Evolutionary conservation across 2,329 filamentous ascomycete species (phyloP).

Genomic region (Ophiostoma quercus): DNA sequence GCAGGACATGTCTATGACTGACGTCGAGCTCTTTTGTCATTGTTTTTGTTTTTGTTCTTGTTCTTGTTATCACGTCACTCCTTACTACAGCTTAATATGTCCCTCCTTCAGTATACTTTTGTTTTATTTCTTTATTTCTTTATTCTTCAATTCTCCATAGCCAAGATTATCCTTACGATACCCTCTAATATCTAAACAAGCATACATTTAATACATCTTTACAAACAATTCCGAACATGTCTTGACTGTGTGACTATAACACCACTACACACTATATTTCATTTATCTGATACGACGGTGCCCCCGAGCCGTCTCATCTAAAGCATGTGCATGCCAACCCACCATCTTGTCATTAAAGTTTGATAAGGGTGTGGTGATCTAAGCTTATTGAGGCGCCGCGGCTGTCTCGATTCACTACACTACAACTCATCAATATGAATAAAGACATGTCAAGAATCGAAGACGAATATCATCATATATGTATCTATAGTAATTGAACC

Average conservation of each 20-base stretch:
- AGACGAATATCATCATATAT: no score
- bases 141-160: background rate
- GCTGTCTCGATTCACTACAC: no score
- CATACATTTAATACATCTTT: background rate
- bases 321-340: no score
- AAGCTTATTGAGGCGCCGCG: no score
- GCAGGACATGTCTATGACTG: background rate
- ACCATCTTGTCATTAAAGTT: no score
- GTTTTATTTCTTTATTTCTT: background rate
- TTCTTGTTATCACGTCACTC: background rate
- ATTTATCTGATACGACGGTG: background rate
- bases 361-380: no score
- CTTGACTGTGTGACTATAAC: background rate
- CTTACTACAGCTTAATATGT: background rate
- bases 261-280: background rate
- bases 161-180: conserved; percentile 10
- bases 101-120: background rate
- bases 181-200: background rate
- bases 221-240: background rate
- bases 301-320: no score
- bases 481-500: background rate
- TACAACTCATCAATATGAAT: no score
- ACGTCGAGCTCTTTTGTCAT: background rate
- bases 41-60: background rate
- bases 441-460: no score